Evolutionary conservation across 2,329 filamentous ascomycete species (phyloP), one percentile per base, ranked within the genome.

Genomic region (Neurospora sp.): DNA sequence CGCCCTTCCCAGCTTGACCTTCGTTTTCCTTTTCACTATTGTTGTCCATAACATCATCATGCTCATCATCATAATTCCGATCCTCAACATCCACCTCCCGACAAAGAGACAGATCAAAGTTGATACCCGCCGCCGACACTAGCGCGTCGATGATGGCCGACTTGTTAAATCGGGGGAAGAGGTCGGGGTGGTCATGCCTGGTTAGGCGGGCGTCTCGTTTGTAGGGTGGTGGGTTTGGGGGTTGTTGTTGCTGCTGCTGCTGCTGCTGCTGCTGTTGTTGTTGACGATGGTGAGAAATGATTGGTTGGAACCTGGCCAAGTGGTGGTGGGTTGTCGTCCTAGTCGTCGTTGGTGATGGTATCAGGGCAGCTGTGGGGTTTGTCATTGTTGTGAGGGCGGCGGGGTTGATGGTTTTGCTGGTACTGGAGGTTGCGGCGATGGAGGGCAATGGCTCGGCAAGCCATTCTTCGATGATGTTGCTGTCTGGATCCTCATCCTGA

Each of bases 401-500:
- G 3, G 52, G 52, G 15, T 62, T 62, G 52, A 36, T 36, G 52
- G 46, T 58, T 58, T 58, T 58, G 23, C 7, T 58, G 46, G 52
- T 33, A 6, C 28, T 62, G 7, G 52, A 62, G 13, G 23, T 36
- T 36, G 28, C 23, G 52, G 23, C 15, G 15, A 62, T 33, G 8
- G 52, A 33, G 13, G 52, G 52, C 3, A 4, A 33, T 6, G 74
- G 72, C 67, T 75, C 73, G 38, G 74, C 72, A 33, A 75, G 74
- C 78, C 77, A 79, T 46, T 76, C 76, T 67, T 75, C 70, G 67
- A 75, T 75, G 2, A 73, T 74, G 19, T 71, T 68, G 67, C 73
- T 73, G 7, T 67, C 72, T 38, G 72, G 17, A 6, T 62, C 23
- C 52, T 62, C 52, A 10, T n/a, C 52, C 28, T 36, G 23, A 36